A percentile compares a stretch with the other conserved stretches of the same genome.
These are phyloP conservation scores for Cephalotrichum gorgonifer DNA, from an alignment of 2,329 filamentous ascomycete genomes.

Conservation along the genomic window DNA sequence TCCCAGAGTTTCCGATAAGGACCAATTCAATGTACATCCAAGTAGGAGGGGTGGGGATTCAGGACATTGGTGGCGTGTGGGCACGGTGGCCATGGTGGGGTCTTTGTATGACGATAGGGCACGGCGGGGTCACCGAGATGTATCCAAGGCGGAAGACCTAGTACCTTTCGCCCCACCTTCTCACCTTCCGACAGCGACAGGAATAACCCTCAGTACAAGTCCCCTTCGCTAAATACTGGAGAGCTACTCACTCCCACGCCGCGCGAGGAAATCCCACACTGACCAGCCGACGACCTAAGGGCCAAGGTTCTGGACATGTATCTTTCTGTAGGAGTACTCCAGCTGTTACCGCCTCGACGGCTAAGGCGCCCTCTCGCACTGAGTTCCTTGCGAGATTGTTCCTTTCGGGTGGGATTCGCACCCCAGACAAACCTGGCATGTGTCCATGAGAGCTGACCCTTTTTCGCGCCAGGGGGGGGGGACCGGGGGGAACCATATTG, in stretches of 20 bases:
- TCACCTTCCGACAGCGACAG: not conserved
- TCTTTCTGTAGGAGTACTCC: not conserved
- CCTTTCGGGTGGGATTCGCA: too few species aligned
- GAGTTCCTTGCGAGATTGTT: too few species aligned
- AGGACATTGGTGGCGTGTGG: conserved; percentile 2
- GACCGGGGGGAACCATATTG: not conserved
- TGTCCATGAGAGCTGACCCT: not conserved
- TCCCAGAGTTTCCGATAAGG: conserved; percentile 6
- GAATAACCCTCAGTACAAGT: not conserved
- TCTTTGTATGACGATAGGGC: conserved; percentile 5
- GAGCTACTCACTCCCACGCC: not conserved
- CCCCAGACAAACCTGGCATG: too few species aligned
- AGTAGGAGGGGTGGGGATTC: conserved; percentile 1
- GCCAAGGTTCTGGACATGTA: not conserved
- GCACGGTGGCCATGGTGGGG: conserved; percentile 2
- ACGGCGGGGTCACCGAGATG: not conserved
- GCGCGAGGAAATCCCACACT: not conserved
- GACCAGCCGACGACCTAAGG: not conserved
- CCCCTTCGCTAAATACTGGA: not conserved
- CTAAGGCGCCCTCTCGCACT: not conserved
- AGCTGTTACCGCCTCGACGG: not conserved
- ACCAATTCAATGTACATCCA: not conserved
- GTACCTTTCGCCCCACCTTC: not conserved
- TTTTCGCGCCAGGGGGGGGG: too few species aligned
- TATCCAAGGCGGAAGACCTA: not conserved